These are phyloP conservation scores for Blastocystis sp. DNA, from an alignment of 352 stramenopile species.

Conservation along the genomic window DNA sequence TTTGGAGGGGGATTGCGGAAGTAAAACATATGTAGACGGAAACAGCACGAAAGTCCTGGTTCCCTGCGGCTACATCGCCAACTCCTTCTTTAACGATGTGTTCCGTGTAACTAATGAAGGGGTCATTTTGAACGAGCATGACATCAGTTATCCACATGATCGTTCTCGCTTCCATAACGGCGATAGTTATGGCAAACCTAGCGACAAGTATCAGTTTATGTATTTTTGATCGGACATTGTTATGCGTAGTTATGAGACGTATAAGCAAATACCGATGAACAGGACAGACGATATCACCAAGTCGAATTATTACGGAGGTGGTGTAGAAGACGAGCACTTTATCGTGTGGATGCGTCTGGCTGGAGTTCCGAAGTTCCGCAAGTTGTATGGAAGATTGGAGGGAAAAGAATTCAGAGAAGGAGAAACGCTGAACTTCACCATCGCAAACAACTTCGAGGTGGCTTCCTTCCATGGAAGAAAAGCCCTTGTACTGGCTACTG, in stretches of 20 bases:
- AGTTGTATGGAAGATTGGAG: slow-evolving; percentile 79
- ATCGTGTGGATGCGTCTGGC: slow-evolving; percentile 83
- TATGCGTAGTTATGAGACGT: slow-evolving; percentile 22
- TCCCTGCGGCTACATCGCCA: slow-evolving; percentile 77
- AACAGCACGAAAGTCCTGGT: slow-evolving; percentile 66
- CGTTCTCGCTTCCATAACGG: background rate
- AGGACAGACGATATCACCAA: background rate
- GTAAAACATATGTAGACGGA: background rate
- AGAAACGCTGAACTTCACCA: slow-evolving; percentile 75
- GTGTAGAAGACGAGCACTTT: slow-evolving; percentile 81
- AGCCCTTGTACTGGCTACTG: slow-evolving; percentile 79
- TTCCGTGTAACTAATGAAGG: background rate
- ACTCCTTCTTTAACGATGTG: slow-evolving; percentile 75
- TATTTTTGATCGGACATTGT: background rate
- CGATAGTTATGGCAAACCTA: background rate
- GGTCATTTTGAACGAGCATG: slow-evolving; percentile 7
- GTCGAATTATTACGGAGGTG: slow-evolving; percentile 41
- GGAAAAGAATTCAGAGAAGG: slow-evolving; percentile 69
- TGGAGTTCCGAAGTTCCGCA: slow-evolving; percentile 78
- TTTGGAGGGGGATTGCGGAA: background rate
- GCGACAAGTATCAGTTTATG: slow-evolving; percentile 34
- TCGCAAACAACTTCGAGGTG: slow-evolving; percentile 79
- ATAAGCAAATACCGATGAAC: slow-evolving; percentile 10
- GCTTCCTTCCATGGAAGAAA: slow-evolving; percentile 80
- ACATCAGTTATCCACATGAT: slow-evolving; percentile 20